A percentile compares a stretch with the other conserved stretches of the same genome.
phyloP scores from a whole-genome alignment of 2,329 filamentous ascomycete species.

The Lachnellula suecica region DNA sequence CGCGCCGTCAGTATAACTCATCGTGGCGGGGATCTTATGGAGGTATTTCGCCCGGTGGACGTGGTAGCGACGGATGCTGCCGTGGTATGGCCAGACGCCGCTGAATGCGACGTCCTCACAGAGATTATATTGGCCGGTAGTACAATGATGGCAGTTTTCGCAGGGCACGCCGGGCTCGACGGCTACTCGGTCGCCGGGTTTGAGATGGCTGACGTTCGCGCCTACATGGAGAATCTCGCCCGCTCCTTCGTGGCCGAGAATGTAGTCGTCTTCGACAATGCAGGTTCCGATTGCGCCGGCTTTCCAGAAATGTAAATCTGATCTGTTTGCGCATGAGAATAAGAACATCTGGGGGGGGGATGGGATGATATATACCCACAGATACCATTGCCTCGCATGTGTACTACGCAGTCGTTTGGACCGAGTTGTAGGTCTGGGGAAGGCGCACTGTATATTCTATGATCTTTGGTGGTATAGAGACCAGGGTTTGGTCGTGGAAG shows the following conservation, averaged over 20 bases:
- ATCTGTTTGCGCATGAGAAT: slow-evolving; percentile 42
- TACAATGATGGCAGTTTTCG: slow-evolving; percentile 82
- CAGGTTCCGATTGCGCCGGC: slow-evolving; percentile 92
- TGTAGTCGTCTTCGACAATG: slow-evolving; percentile 85
- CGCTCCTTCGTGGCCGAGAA: slow-evolving; percentile 91
- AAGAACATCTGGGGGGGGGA: neutral
- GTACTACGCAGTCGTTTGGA: neutral
- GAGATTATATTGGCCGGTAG: slow-evolving; percentile 92
- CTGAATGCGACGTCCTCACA: slow-evolving; percentile 85
- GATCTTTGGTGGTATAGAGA: neutral
- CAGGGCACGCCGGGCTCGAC: slow-evolving; percentile 95
- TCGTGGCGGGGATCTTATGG: slow-evolving; percentile 83
- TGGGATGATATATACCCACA: slow-evolving; percentile 65
- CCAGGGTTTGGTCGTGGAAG: neutral
- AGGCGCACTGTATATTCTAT: neutral
- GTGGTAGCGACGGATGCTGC: no score
- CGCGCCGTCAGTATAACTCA: slow-evolving; percentile 88
- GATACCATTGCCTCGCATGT: slow-evolving; percentile 88
- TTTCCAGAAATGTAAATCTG: slow-evolving; percentile 97
- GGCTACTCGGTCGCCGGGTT: slow-evolving; percentile 86
- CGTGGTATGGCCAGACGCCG: slow-evolving; percentile 83
- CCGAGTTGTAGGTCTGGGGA: neutral
- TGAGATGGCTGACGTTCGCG: slow-evolving; percentile 73
- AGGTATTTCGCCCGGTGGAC: no score
- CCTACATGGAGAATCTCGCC: slow-evolving; percentile 80